Conservation (phyloP, 225 moss, liverwort and hornwort genomes). For the Pseudoscleropodium purum region DNA sequence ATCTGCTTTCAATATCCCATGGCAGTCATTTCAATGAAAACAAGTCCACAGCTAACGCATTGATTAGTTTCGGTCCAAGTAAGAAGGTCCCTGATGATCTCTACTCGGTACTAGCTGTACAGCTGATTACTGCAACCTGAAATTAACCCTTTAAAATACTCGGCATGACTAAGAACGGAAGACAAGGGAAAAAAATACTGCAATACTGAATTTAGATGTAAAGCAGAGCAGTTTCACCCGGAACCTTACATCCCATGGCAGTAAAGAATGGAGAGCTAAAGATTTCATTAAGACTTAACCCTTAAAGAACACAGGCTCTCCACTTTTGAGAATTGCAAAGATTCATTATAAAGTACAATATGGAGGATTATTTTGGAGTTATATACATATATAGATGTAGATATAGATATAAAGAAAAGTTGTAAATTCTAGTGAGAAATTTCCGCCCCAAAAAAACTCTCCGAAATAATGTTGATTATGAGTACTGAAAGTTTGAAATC, state of each 20-base stretch:
- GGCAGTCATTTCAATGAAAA: background rate
- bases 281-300: background rate
- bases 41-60: background rate
- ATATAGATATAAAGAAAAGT: background rate
- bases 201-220: background rate
- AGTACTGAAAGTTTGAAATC: background rate
- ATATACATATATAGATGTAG: too few species aligned
- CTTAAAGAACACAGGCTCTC: background rate
- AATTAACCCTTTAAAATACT: background rate
- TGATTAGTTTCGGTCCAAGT: background rate
- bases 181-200: background rate
- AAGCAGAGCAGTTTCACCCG: background rate
- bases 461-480: background rate
- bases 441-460: background rate
- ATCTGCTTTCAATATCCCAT: constrained; percentile 51
- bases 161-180: background rate
- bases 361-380: too few species aligned
- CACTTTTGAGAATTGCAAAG: background rate
- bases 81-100: background rate
- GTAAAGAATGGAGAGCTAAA: background rate
- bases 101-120: background rate
- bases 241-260: background rate
- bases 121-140: background rate
- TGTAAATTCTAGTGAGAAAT: background rate
- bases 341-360: background rate